These are phyloP conservation scores for Neospora caninum DNA, from an alignment of 169 alveolate genomes.

Conservation along the genomic window DNA sequence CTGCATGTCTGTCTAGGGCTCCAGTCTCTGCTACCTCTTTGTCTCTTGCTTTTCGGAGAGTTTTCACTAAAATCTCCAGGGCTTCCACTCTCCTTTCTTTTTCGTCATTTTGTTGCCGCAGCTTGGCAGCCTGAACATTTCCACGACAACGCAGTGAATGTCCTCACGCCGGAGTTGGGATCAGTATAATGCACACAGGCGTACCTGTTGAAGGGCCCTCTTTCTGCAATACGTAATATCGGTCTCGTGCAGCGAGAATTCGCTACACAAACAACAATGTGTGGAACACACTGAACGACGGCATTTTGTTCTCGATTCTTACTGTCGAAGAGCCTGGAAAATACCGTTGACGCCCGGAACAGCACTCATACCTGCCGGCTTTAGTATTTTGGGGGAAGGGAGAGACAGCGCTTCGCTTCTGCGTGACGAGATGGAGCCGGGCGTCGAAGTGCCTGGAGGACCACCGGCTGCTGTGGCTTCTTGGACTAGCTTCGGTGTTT, in stretches of 20 bases:
- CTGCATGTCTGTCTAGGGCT: neutral
- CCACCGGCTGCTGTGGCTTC: neutral
- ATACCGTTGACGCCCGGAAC: neutral
- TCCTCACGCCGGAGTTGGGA: neutral
- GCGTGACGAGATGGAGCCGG: neutral
- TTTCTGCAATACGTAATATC: neutral
- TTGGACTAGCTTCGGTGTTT: neutral
- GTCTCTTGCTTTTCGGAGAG: neutral
- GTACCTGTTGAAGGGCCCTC: neutral
- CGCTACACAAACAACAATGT: neutral
- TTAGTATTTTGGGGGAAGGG: neutral
- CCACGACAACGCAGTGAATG: neutral
- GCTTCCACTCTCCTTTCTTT: neutral
- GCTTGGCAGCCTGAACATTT: neutral
- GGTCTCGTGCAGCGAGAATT: neutral
- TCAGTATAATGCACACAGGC: neutral
- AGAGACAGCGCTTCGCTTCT: neutral
- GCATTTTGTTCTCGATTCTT: neutral
- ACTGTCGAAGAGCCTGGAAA: neutral
- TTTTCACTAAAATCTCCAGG: neutral
- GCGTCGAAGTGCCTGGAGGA: neutral
- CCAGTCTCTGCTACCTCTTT: neutral
- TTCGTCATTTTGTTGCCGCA: neutral
- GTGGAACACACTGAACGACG: neutral
- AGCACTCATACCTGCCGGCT: neutral